Base-by-base conservation (phyloP, 257 asterid genomes). In the Solanum ossicruentum region DNA sequence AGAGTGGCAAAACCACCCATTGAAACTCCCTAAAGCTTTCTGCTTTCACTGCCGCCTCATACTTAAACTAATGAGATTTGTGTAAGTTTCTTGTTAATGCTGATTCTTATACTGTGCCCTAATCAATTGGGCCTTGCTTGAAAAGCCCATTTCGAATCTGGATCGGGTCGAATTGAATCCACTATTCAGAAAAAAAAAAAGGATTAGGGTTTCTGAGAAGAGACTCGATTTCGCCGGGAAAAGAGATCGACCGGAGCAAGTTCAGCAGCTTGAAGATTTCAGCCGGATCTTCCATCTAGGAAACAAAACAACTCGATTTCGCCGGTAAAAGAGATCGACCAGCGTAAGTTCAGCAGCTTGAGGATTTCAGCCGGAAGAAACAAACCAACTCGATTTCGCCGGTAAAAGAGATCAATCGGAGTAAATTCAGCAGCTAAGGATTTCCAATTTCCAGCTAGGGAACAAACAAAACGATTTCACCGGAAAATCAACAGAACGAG, bases 1-100 rank as follows among this genome's bases (percentile, higher is more conserved):
- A 88, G 84, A 84, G 84, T 77, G 90, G 87, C 90, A 91, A 90
- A 92, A 92, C 92, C 91, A 83, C 94, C 82, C 21, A 78, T 16
- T 12, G 5, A 12, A 73, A 83, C 67, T 17, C 89, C 88, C 70
- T 16, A 43, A 70, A 26, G 3, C 88, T 56, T 86, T 58, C 84
- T 7, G 66, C 61, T 63, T 63, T 26, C 71, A 5, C 5, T 23
- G 12, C 66, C 26, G 80, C 89, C 89, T 85, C 90, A 85, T 32
- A 36, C 86, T 87, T 78, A 83, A 57, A 83, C 85, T 82, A 85
- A 84, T 52, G 82, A 78, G 65, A 52, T 26, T 77, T 52, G 3
- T 75, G 21, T 8, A 1, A 13, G 4, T 75, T 75, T 49, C 4
- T 0, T 8, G 23, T 23, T 8, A 75, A 23, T 8, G 43, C 23